Conservation (phyloP, 2,329 filamentous ascomycete species). For the Penicillium decumbens region DNA sequence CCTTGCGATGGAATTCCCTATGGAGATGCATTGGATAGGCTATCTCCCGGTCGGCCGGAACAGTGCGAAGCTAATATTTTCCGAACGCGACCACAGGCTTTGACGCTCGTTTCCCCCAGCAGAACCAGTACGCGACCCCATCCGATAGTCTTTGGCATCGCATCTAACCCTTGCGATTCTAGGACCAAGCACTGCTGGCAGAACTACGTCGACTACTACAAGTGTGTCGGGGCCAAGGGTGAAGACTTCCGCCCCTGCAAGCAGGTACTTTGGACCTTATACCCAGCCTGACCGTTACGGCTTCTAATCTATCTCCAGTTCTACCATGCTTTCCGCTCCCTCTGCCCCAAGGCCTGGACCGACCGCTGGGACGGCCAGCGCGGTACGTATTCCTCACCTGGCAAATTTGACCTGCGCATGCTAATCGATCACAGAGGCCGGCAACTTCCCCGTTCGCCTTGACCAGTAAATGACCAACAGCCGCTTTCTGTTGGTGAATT, state of each 20-base stretch:
- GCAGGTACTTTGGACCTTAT: constrained; percentile 60
- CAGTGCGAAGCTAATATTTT: constrained; percentile 29
- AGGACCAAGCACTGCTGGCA: constrained; percentile 99
- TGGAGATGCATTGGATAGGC: constrained; percentile 9
- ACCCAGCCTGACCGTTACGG: not conserved
- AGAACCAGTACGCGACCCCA: constrained; percentile 57
- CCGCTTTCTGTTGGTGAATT: constrained; percentile 25
- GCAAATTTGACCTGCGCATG: not conserved
- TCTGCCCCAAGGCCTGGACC: constrained; percentile 94
- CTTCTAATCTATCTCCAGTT: constrained; percentile 58
- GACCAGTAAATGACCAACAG: constrained; percentile 39
- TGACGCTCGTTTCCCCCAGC: constrained; percentile 97
- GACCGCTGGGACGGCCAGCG: constrained; percentile 96
- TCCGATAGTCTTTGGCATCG: not conserved
- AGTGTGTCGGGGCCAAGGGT: constrained; percentile 97
- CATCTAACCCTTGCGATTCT: constrained; percentile 13
- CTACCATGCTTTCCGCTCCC: constrained; percentile 90
- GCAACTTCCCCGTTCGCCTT: constrained; percentile 52
- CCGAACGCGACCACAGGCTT: constrained; percentile 62
- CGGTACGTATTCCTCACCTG: constrained; percentile 55
- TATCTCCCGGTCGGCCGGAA: constrained; percentile 13
- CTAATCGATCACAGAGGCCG: constrained; percentile 43
- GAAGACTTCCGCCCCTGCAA: constrained; percentile 97
- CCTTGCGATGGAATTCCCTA: constrained; percentile 9
- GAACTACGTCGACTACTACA: constrained; percentile 99